These are phyloP conservation scores for Drosera spatulata DNA, from an alignment of 179 eudicot species.

Conservation along the genomic window DNA sequence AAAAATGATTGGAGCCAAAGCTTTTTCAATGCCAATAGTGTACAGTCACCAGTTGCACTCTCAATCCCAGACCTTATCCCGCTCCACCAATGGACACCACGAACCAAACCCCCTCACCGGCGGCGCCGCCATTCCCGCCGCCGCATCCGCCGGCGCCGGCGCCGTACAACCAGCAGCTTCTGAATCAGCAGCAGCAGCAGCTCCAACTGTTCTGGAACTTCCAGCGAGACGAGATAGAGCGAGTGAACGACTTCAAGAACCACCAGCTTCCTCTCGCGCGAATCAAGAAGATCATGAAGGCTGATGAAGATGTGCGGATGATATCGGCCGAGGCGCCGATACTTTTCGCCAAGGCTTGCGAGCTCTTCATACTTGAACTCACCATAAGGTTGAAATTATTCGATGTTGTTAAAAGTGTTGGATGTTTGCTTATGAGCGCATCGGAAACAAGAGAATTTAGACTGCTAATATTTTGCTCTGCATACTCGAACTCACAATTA, in stretches of 20 bases:
- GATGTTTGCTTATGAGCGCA: no score
- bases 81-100: no score
- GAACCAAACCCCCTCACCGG: no score
- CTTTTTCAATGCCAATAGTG: no score
- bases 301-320: constrained; percentile 76
- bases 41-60: no score
- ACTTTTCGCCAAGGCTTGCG: constrained; percentile 65
- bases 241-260: constrained; percentile 51
- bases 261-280: constrained; percentile 62
- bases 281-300: constrained; percentile 75
- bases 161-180: constrained; percentile 35
- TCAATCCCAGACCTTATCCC: no score
- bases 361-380: constrained; percentile 61
- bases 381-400: constrained; percentile 5
- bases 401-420: no score
- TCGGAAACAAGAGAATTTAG: no score
- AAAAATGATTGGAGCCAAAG: no score
- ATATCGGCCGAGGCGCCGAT: constrained; percentile 70
- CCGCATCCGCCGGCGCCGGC: no score
- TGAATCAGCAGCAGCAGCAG: constrained; percentile 46
- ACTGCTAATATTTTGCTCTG: no score
- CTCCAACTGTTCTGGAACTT: constrained; percentile 56
- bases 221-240: constrained; percentile 60
- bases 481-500: constrained; percentile 8
- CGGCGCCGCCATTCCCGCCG: no score